Conservation (phyloP, 768 basidiomycete genomes). For the Kwoniella sp. region DNA sequence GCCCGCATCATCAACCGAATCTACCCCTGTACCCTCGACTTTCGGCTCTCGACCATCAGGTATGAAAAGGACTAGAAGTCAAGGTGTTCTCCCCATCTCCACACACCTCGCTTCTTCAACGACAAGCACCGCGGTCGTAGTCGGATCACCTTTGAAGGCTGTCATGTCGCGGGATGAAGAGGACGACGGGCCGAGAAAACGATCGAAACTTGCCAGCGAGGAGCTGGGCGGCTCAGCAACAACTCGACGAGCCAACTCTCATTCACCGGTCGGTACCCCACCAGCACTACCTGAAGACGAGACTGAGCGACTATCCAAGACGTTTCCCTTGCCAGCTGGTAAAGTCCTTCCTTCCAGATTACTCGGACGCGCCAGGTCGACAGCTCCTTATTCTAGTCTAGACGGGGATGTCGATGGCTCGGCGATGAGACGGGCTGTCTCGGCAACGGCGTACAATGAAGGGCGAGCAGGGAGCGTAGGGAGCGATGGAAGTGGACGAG, state of each 20-base stretch:
- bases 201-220: conserved; percentile 11
- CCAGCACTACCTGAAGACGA: conserved; percentile 9
- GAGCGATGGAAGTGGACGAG: conserved; percentile 9
- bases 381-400: not conserved
- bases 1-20: conserved; percentile 14
- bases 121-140: conserved; percentile 11
- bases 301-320: conserved; percentile 12
- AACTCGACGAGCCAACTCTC: conserved; percentile 14
- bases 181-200: conserved; percentile 17
- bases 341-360: conserved; percentile 9
- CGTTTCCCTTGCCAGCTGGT: conserved; percentile 12
- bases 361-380: conserved; percentile 4
- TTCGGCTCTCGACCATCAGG: conserved; percentile 4
- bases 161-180: conserved; percentile 29
- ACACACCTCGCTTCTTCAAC: conserved; percentile 18
- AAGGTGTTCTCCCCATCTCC: conserved; percentile 26
- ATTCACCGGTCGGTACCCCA: conserved; percentile 14
- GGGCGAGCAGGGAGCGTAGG: conserved; percentile 20
- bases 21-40: conserved; percentile 1
- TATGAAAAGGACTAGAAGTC: conserved; percentile 35
- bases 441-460: not conserved
- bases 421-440: conserved; percentile 10
- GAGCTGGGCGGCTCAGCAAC: conserved; percentile 2
- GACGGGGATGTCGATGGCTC: not conserved
- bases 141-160: conserved; percentile 33